Base-by-base conservation (phyloP, 345 rosid genomes). In the Geranium rotundifolium region DNA sequence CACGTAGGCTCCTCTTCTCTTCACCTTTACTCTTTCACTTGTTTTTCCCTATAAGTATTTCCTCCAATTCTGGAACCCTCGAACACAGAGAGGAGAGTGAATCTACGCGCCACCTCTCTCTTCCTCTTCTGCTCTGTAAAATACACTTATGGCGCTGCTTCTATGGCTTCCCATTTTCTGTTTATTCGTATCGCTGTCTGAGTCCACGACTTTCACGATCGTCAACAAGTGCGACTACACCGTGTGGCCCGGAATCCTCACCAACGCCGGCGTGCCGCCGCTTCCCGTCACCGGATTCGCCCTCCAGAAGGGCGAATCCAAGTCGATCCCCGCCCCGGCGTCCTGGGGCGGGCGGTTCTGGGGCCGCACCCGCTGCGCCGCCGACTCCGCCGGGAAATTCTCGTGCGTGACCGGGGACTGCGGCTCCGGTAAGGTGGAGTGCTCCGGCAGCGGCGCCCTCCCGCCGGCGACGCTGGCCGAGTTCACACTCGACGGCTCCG, bases 341-440 rank as follows among this genome's bases (percentile, higher is more conserved):
- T 67, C 80, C 46, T 87, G 90, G 88, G 79, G 83, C n/a, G 95
- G 89, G 34, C 82, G 95, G 37, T 54, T 85, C 5, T 87, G 95
- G 89, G 95, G 80, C 2, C 83, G 95, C 31, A 87, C 88, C 0
- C 57, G 62, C 59, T 87, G 95, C 77, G 56, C 81, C 31, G 71
- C 75, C 71, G 80, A 85, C 63, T 6, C 82, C 61, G 69, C 85
- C 29, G 84, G 87, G 0, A 81, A 74, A n/a, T 83, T 83, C 77
- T 58, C 83, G 20, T 87, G 95, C 60, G 65, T 79, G 29, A 82
- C 88, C 0, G 87, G 80, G 0, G 89, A 87, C 70, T 87, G 90
- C 55, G 81, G 79, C 62, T 81, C 85, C 8, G 67, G 80, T 16
- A 2, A 71, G 9, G 63, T 83, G 0, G 79, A 81, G 63, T 87